Base-by-base conservation (phyloP, 164 flowering plant genomes). In the Berberis vulgaris region DNA sequence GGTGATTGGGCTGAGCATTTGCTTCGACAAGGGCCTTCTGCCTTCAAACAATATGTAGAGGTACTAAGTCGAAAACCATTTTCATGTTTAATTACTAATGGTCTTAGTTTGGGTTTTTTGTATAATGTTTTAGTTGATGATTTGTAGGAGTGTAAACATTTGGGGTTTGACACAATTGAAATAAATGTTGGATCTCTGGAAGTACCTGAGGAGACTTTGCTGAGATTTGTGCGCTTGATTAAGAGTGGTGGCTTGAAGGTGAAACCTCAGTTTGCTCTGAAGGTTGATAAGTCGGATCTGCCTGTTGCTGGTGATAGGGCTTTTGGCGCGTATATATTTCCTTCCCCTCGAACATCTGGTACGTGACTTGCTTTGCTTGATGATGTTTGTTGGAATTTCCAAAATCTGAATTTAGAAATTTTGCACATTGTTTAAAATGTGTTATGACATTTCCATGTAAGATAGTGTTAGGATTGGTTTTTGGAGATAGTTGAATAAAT, bases 161-260 rank as follows among this genome's bases (percentile, higher is more conserved):
- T 93, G 84, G 98, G 97, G 45, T 87, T 93, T 65, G 98, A 88
- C 73, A 82, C 96, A 0, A 75, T 93, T 70, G 98, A 93, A 80
- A 76, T 93, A 5, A 84, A 93, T 78, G 88, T 73, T 54, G 82
- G 84, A 3, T 83, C 90, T 5, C 86, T 90, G 66, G 82, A 69
- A 62, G 57, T 93, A 71, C 94, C 97, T 52, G 98, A 93, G 72
- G 98, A 93, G 56, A 78, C 83, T 64, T 85, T 90, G 10, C 69
- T 90, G 80, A 81, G 96, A 77, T 90, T 78, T 71, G 87, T 93
- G 68, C 90, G 85, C 57, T 62, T 85, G 75, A 83, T 86, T 43
- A 93, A 90, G 81, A 82, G 77, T 59, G 81, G 79, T 41, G 98
- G 98, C 12, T 74, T 93, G 26, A 83, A 76, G 76, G 97, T 80